phyloP scores from a whole-genome alignment of 495 filamentous ascomycete species.

The Hypoxylon trugodes region DNA sequence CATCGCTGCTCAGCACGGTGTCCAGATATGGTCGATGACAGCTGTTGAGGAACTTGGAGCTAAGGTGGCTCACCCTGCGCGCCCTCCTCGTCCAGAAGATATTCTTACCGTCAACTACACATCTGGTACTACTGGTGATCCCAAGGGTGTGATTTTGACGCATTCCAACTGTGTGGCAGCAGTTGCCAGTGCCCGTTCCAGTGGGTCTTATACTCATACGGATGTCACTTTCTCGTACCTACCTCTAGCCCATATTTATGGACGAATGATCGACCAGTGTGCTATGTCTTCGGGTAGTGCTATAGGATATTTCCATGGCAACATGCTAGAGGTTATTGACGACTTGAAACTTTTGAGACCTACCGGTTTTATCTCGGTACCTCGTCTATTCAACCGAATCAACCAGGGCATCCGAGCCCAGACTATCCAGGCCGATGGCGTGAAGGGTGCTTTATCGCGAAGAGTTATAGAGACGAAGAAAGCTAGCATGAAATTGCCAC shows the following conservation, averaged over 20 bases:
- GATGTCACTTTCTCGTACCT: conserved; percentile 86
- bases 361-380: conserved; percentile 86
- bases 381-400: conserved; percentile 92
- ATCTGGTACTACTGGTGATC: conserved; percentile 91
- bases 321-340: conserved; percentile 86
- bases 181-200: conserved; percentile 63
- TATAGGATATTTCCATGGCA: conserved; percentile 96
- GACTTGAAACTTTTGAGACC: conserved; percentile 89
- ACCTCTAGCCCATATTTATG: conserved; percentile 93
- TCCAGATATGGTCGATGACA: conserved; percentile 78
- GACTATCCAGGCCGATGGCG: conserved; percentile 78
- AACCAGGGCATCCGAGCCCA: conserved; percentile 78
- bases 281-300: conserved; percentile 74
- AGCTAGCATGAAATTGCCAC: conserved; percentile 74
- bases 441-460: conserved; percentile 83
- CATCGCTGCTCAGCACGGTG: conserved; percentile 73
- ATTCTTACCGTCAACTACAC: conserved; percentile 97
- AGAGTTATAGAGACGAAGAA: conserved; percentile 82
- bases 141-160: conserved; percentile 90
- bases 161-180: conserved; percentile 84
- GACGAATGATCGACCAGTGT: conserved; percentile 80
- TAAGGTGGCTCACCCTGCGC: conserved; percentile 68
- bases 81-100: conserved; percentile 76
- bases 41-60: conserved; percentile 81
- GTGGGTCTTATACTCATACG: conserved; percentile 56